Conservation (phyloP, 805 yeast species). For the Candida methanosorbosa region DNA sequence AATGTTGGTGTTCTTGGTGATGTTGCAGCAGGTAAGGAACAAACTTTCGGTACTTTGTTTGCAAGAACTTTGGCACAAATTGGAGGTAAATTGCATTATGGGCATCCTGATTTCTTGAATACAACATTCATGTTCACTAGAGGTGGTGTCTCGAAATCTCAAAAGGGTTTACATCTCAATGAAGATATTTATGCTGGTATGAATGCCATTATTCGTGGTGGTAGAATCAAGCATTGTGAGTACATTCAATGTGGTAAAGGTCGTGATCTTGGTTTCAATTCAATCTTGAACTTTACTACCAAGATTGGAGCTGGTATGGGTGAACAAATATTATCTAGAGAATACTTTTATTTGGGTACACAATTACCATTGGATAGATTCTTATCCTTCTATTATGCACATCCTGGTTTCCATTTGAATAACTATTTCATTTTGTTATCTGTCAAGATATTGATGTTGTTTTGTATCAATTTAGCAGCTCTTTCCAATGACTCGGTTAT, state of each 20-base stretch:
- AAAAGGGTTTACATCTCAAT: slow-evolving; percentile 72
- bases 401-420: slow-evolving; percentile 79
- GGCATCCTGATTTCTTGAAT: slow-evolving; percentile 79
- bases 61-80: slow-evolving; percentile 76
- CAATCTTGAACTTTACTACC: slow-evolving; percentile 73
- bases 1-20: slow-evolving; percentile 78
- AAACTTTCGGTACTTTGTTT: slow-evolving; percentile 78
- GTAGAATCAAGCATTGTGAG: slow-evolving; percentile 78
- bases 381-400: slow-evolving; percentile 75
- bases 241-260: slow-evolving; percentile 85
- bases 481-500: slow-evolving; percentile 51
- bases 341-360: slow-evolving; percentile 70
- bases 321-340: slow-evolving; percentile 77
- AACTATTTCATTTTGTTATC: slow-evolving; percentile 68
- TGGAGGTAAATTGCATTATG: slow-evolving; percentile 80
- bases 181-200: slow-evolving; percentile 87
- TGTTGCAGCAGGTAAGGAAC: slow-evolving; percentile 84
- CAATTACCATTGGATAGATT: slow-evolving; percentile 73
- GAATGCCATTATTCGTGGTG: slow-evolving; percentile 71
- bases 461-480: slow-evolving; percentile 53
- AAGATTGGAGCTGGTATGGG: slow-evolving; percentile 91
- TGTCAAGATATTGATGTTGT: slow-evolving; percentile 51
- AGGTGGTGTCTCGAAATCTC: slow-evolving; percentile 84
- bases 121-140: slow-evolving; percentile 72
- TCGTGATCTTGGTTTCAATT: slow-evolving; percentile 76